These are phyloP conservation scores for Zygoascus biomembranicola DNA, from an alignment of 805 yeast species.

Conservation along the genomic window DNA sequence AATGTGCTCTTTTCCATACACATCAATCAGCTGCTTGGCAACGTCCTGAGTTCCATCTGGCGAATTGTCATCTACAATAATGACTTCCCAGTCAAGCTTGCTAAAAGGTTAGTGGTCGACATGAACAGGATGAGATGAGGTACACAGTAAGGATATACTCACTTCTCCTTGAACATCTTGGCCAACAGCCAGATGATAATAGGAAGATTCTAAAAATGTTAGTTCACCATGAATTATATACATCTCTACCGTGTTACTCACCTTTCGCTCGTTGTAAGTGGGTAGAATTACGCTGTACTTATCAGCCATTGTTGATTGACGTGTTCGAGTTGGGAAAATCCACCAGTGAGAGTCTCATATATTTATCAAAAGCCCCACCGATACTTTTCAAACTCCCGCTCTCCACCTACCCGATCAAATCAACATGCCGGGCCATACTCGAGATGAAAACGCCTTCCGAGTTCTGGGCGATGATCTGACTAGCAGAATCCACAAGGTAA, in stretches of 20 bases:
- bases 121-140: not conserved
- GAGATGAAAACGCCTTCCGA: not conserved
- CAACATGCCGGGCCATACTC: not conserved
- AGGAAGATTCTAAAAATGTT: conserved; percentile 40
- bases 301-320: conserved; percentile 16
- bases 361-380: too few species aligned
- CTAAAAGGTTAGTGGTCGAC: conserved; percentile 16
- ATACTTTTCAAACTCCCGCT: too few species aligned
- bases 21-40: conserved; percentile 37
- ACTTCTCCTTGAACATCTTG: conserved; percentile 49
- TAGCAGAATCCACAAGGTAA: conserved; percentile 1
- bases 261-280: conserved; percentile 64
- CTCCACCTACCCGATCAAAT: too few species aligned
- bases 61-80: conserved; percentile 70
- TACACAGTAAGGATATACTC: conserved; percentile 2
- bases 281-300: conserved; percentile 72
- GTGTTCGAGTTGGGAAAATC: not conserved
- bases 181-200: conserved; percentile 62
- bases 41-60: conserved; percentile 78
- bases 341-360: not conserved
- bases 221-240: not conserved
- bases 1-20: conserved; percentile 53
- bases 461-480: conserved; percentile 1
- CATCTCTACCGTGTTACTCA: conserved; percentile 2
- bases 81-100: conserved; percentile 62